phyloP scores from a whole-genome alignment of 2,329 filamentous ascomycete genomes.

The Talaromyces marneffei region DNA sequence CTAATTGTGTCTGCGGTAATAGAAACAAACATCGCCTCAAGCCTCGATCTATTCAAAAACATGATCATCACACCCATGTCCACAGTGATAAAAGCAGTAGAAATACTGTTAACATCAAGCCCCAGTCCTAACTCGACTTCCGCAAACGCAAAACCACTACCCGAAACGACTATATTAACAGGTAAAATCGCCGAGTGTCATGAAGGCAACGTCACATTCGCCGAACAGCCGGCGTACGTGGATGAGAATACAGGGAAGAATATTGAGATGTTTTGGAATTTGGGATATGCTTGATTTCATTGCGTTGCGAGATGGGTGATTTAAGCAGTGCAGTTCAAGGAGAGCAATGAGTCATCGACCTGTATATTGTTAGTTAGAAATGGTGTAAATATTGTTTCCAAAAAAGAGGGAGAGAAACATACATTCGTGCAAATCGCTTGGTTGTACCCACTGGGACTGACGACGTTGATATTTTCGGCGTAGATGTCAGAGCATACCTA shows the following conservation, averaged over 20 bases:
- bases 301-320: neutral
- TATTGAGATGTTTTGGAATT: conserved; percentile 43
- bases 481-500: conserved; percentile 45
- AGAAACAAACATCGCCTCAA: conserved; percentile 46
- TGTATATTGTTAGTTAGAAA: conserved; percentile 5
- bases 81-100: conserved; percentile 43
- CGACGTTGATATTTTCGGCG: conserved; percentile 42
- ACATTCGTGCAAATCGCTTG: conserved; percentile 44
- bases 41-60: conserved; percentile 40
- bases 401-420: conserved; percentile 9
- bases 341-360: conserved; percentile 30
- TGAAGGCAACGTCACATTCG: conserved; percentile 43
- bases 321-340: conserved; percentile 29
- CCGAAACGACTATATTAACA: neutral
- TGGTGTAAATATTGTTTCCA: neutral
- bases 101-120: conserved; percentile 31
- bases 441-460: conserved; percentile 43
- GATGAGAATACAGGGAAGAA: conserved; percentile 47
- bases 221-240: conserved; percentile 42
- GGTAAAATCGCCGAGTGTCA: conserved; percentile 48
- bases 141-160: conserved; percentile 19
- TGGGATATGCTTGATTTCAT: conserved; percentile 41
- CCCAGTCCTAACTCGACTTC: conserved; percentile 28
- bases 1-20: neutral
- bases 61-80: conserved; percentile 51